phyloP scores from a whole-genome alignment of 805 yeast genomes.

The Yarrowia sp. region DNA sequence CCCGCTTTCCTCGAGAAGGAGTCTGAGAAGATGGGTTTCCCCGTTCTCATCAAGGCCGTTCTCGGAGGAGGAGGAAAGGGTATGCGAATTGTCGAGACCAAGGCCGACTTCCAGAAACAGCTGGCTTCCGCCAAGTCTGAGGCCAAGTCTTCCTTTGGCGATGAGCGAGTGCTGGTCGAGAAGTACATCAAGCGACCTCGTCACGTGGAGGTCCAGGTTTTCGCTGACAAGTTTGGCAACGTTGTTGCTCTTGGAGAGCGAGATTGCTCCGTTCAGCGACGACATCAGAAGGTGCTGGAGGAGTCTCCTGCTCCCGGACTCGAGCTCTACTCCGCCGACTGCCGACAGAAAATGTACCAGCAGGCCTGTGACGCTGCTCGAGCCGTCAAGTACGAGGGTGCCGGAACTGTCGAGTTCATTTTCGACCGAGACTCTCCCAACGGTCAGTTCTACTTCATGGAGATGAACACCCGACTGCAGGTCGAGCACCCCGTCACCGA shows the following conservation, averaged over 20 bases:
- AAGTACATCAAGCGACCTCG: constrained; percentile 55
- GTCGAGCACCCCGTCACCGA: constrained; percentile 61
- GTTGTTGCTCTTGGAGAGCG: constrained; percentile 59
- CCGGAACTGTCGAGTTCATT: constrained; percentile 58
- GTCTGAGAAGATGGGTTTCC: constrained; percentile 43
- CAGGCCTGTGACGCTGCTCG: constrained; percentile 52
- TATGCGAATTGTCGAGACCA: constrained; percentile 51
- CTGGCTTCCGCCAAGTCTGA: constrained; percentile 55
- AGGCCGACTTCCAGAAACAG: constrained; percentile 48
- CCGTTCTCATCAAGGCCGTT: constrained; percentile 56
- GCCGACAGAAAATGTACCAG: constrained; percentile 47
- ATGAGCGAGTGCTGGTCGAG: constrained; percentile 53
- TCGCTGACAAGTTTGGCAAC: constrained; percentile 54
- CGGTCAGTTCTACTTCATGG: constrained; percentile 55
- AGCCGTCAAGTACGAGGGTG: constrained; percentile 53
- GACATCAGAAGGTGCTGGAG: constrained; percentile 56
- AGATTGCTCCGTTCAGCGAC: constrained; percentile 56
- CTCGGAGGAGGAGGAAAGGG: constrained; percentile 64
- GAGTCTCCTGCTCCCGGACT: constrained; percentile 59
- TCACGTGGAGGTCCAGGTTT: constrained; percentile 57
- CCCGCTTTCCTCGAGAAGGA: constrained; percentile 33
- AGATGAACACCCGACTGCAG: constrained; percentile 57
- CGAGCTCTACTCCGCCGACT: constrained; percentile 41
- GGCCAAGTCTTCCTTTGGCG: constrained; percentile 55
- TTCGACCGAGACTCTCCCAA: constrained; percentile 47